phyloP scores from a whole-genome alignment of 352 stramenopile species.

The Globisporangium uncinulatum region DNA sequence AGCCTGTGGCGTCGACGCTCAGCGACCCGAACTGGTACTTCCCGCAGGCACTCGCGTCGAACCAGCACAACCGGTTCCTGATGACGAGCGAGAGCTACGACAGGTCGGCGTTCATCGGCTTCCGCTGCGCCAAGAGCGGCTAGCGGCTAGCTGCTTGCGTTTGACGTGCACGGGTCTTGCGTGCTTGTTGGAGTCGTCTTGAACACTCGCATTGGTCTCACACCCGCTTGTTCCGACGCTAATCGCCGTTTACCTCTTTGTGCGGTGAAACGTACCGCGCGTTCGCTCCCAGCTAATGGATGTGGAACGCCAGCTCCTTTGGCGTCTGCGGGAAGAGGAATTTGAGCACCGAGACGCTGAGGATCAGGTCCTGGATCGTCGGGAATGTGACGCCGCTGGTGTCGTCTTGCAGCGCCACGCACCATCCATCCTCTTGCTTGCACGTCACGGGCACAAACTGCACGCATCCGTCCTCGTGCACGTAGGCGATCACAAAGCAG shows the following conservation, averaged over 20 bases:
- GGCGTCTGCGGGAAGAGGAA: slow-evolving; percentile 77
- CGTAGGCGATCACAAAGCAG: slow-evolving; percentile 70
- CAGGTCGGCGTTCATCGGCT: slow-evolving; percentile 63
- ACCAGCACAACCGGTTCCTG: slow-evolving; percentile 75
- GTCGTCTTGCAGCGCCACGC: slow-evolving; percentile 55
- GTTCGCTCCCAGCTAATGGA: slow-evolving; percentile 2
- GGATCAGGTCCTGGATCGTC: slow-evolving; percentile 63
- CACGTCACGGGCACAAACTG: slow-evolving; percentile 76
- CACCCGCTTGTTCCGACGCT: too few relatives aligned
- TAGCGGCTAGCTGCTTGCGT: background rate
- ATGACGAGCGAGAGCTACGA: slow-evolving; percentile 73
- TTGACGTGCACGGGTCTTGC: too few relatives aligned
- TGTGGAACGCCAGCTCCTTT: slow-evolving; percentile 58
- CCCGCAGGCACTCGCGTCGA: slow-evolving; percentile 46
- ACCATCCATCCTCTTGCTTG: slow-evolving; percentile 36
- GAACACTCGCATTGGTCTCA: too few relatives aligned
- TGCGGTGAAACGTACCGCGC: too few relatives aligned
- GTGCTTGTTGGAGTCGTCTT: background rate
- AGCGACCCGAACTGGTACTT: slow-evolving; percentile 87
- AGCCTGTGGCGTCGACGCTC: slow-evolving; percentile 55
- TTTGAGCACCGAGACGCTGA: slow-evolving; percentile 74
- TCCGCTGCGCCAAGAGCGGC: slow-evolving; percentile 56
- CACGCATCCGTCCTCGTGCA: slow-evolving; percentile 50
- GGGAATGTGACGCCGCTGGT: slow-evolving; percentile 45
- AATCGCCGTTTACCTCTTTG: too few relatives aligned